phyloP scores from a whole-genome alignment of 345 rosid species.

The Citrus mangshanensis region DNA sequence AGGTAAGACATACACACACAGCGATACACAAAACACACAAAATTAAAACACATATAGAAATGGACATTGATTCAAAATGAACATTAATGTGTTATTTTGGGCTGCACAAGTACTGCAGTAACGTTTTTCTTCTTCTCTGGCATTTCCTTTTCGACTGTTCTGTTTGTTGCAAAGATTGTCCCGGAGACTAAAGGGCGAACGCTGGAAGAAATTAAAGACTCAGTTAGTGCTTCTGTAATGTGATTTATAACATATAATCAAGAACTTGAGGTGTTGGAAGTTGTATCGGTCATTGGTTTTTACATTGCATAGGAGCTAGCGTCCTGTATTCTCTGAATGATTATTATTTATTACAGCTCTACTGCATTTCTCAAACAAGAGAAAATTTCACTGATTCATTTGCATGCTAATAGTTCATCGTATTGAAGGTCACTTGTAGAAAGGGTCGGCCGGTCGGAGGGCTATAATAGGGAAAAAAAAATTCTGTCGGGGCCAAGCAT shows the following conservation, averaged over 20 bases:
- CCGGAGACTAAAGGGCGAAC: constrained; percentile 70
- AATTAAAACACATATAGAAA: not conserved
- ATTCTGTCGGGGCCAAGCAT: too few relatives aligned
- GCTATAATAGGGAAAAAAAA: too few relatives aligned
- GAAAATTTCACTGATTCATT: not conserved
- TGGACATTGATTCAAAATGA: not conserved
- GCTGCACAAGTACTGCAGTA: constrained; percentile 24
- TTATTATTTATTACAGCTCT: not conserved
- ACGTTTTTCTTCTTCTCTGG: constrained; percentile 48
- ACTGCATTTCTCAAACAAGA: not conserved
- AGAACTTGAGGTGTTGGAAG: too few relatives aligned
- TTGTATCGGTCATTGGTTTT: not conserved
- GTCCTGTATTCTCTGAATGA: not conserved
- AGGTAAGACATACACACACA: constrained; percentile 12
- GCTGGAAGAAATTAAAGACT: constrained; percentile 47
- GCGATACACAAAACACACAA: too few relatives aligned
- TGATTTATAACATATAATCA: too few relatives aligned
- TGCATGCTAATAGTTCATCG: too few relatives aligned
- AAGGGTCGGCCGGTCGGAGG: too few relatives aligned
- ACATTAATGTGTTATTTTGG: not conserved
- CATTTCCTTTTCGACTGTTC: constrained; percentile 16
- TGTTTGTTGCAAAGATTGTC: constrained; percentile 42
- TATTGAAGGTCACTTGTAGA: too few relatives aligned
- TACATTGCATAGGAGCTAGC: not conserved
- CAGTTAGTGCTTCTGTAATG: constrained; percentile 7